Evolutionary conservation across 2,329 filamentous ascomycete genomes (phyloP), one percentile per base, ranked within the genome.

Genomic region (Alternaria metachromatica): DNA sequence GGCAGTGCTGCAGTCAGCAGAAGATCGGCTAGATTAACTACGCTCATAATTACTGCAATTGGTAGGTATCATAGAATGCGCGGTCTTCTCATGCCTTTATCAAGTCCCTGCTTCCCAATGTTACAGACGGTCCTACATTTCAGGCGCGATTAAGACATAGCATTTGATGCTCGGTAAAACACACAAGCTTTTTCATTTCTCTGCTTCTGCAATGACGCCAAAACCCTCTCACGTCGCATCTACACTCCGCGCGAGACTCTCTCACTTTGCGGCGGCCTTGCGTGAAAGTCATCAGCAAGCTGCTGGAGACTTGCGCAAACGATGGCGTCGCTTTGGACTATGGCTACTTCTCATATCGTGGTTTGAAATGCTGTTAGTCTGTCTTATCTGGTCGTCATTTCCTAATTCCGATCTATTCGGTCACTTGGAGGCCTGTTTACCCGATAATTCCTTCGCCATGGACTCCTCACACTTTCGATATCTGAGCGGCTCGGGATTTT

Each of bases 401-500:
- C n/a, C n/a, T n/a, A n/a, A n/a, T n/a, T n/a, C n/a, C n/a, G n/a
- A n/a, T n/a, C n/a, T n/a, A n/a, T n/a, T n/a, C n/a, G n/a, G n/a
- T n/a, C n/a, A n/a, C n/a, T n/a, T n/a, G n/a, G n/a, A 7, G 8
- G 55, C 65, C 2, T 69, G 65, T 41, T 43, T 60, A 15, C 66
- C 69, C 2, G 69, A 72, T 55, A 59, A 58, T 2, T 21, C 37
- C 2, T 70, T 72, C 25, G 1, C 28, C 1, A 6, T 62, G 5
- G 20, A 64, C 23, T 55, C 69, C 3, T n/a, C 28, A 2, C 11
- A n/a, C 1, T 73, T 49, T 37, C 49, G 44, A 18, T 66, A 60
- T 11, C 69, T 71, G 63, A 55, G 21, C 4, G 3, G 13, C 3
- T 66, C 66, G 0, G 63, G 66, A 0, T 68, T 74, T 21, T 76